Conservation (phyloP, 2,329 filamentous ascomycete species). For the Tolypocladium inflatum region DNA sequence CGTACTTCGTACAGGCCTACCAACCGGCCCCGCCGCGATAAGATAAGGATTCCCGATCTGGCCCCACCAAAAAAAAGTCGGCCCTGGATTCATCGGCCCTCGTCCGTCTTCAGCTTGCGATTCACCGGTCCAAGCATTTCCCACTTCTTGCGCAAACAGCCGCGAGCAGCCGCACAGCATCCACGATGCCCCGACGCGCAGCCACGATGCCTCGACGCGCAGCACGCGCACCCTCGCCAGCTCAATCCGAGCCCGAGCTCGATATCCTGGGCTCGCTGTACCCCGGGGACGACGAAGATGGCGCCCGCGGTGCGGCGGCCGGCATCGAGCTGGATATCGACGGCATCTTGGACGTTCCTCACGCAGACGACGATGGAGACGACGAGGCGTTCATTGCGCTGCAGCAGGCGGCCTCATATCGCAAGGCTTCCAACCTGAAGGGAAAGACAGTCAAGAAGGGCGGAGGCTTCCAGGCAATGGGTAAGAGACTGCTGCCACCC, state of each 20-base stretch:
- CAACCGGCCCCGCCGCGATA: conserved; percentile 26
- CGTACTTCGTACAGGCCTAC: background rate
- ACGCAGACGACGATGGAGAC: conserved; percentile 43
- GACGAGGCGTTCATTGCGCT: conserved; percentile 90
- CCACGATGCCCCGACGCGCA: conserved; percentile 59
- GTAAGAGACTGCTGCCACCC: conserved; percentile 25
- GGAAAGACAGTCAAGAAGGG: conserved; percentile 86
- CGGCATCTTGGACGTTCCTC: conserved; percentile 47
- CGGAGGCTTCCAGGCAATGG: conserved; percentile 95
- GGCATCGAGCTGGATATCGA: conserved; percentile 46
- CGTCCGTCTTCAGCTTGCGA: background rate
- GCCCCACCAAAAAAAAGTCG: conserved; percentile 21
- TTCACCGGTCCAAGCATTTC: background rate
- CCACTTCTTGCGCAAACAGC: background rate
- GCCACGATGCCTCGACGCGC: conserved; percentile 60
- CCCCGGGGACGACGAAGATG: conserved; percentile 45
- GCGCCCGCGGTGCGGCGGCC: conserved; percentile 24
- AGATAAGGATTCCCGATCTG: conserved; percentile 19
- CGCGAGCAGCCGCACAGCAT: background rate
- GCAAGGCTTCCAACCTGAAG: conserved; percentile 74
- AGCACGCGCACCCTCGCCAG: conserved; percentile 67
- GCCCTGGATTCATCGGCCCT: background rate
- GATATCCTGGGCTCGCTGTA: conserved; percentile 80
- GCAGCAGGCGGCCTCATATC: conserved; percentile 76
- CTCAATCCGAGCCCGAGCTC: conserved; percentile 79